Conservation (phyloP, 768 basidiomycete genomes). For the Lentinula sp. region DNA sequence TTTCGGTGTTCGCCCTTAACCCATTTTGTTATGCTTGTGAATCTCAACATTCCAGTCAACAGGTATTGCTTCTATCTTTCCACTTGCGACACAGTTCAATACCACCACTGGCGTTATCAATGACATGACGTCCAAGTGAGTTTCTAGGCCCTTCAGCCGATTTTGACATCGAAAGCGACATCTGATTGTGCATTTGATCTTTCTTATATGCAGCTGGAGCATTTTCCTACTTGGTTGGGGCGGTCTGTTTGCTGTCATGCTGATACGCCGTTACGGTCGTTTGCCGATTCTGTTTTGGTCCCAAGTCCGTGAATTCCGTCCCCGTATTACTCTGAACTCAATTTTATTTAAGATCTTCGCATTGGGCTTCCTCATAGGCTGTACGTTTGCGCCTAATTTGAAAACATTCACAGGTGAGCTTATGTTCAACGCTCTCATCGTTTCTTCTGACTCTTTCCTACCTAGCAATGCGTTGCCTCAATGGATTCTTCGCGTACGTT, state of each 20-base stretch:
- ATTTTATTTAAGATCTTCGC: conserved; percentile 36
- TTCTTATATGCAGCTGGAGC: conserved; percentile 41
- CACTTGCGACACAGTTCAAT: conserved; percentile 46
- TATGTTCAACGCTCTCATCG: neutral
- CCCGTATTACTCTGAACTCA: neutral
- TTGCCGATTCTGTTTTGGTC: conserved; percentile 70
- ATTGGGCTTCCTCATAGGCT: conserved; percentile 51
- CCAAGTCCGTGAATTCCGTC: conserved; percentile 32
- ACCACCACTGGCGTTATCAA: conserved; percentile 56
- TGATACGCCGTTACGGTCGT: conserved; percentile 58
- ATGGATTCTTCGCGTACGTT: conserved; percentile 48
- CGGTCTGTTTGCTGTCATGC: conserved; percentile 55
- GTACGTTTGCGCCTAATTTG: conserved; percentile 51
- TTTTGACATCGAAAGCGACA: neutral
- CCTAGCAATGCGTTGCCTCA: conserved; percentile 50
- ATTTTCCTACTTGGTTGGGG: conserved; percentile 61
- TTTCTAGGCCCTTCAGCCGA: neutral
- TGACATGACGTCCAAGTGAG: conserved; percentile 52
- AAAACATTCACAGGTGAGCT: conserved; percentile 48
- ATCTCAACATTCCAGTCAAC: neutral
- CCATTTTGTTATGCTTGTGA: neutral
- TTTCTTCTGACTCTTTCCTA: neutral
- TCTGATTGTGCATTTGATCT: neutral
- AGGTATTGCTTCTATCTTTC: conserved; percentile 61
- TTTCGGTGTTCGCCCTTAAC: neutral